These are phyloP conservation scores for Schizosaccharomyces cryophilus DNA, from an alignment of 805 yeast species.

Conservation along the genomic window DNA sequence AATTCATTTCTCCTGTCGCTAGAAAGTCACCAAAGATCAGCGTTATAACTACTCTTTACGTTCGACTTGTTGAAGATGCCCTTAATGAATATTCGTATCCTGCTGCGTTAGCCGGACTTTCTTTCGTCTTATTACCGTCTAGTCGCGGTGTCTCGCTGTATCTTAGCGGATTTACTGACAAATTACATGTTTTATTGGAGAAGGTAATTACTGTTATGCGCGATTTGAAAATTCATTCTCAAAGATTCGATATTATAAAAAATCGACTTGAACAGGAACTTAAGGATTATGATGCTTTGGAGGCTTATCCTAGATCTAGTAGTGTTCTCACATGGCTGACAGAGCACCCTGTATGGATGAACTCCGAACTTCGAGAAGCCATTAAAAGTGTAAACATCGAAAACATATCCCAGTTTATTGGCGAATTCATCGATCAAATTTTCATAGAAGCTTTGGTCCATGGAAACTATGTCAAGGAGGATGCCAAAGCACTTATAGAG, in stretches of 20 bases:
- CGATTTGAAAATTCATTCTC: conserved; percentile 24
- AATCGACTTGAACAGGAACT: conserved; percentile 40
- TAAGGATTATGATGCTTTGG: not conserved
- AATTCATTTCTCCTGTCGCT: conserved; percentile 36
- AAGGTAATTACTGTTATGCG: conserved; percentile 32
- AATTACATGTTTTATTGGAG: conserved; percentile 36
- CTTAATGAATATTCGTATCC: conserved; percentile 56
- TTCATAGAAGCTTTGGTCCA: conserved; percentile 48
- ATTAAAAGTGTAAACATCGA: conserved; percentile 20
- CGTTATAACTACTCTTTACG: conserved; percentile 34
- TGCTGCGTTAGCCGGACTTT: conserved; percentile 61
- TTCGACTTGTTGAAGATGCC: conserved; percentile 51
- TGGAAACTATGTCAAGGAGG: conserved; percentile 40
- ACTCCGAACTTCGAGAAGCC: conserved; percentile 28
- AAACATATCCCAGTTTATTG: conserved; percentile 27
- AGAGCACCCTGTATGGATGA: conserved; percentile 47
- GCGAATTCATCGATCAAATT: conserved; percentile 30
- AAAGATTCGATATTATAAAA: conserved; percentile 42
- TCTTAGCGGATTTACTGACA: conserved; percentile 65
- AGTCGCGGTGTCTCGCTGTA: conserved; percentile 49
- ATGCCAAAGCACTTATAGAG: conserved; percentile 27
- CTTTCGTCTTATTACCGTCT: conserved; percentile 29
- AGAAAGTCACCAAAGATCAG: conserved; percentile 33
- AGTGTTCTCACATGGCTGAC: conserved; percentile 47
- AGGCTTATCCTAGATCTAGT: conserved; percentile 35